Evolutionary conservation across 192 early-diverging fungal species (phyloP), one percentile per base, ranked within the genome.

Genomic region (Thoreauomyces humboldtii): DNA sequence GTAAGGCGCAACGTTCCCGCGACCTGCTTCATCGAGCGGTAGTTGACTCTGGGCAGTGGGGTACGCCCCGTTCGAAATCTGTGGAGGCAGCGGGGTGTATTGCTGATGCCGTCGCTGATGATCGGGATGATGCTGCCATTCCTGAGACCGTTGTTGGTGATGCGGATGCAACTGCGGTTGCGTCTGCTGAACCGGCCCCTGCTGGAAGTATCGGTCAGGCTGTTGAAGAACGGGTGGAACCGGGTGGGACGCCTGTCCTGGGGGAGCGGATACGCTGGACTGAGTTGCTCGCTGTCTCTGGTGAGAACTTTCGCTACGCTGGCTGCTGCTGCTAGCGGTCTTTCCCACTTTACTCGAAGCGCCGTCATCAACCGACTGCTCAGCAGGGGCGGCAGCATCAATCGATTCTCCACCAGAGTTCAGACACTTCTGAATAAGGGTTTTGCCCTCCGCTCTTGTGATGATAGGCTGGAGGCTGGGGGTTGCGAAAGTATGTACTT

Each of bases 401-500:
- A 21, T 29, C 37, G 51, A 38, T 61, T 96, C n/a, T n/a, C n/a
- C 93, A n/a, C 89, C 87, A 15, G 91, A 86, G 77, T 93, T 93
- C 56, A 96, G 79, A 70, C 94, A 96, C 4, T 85, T 78, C 72
- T 96, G 94, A 72, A 96, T 96, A 44, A 95, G 78, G 59, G 90
- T 91, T 73, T 95, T 57, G 48, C 92, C 94, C 65, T 95, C 90
- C 9, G 89, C 77, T 74, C 93, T 89, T 22, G 92, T 92, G 59
- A 96, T 92, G 22, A 96, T 80, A 7, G 93, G 92, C 73, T 94
- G 92, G 46, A 96, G 82, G 77, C 93, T 94, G 34, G 89, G 89
- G 24, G 94, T 96, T 6, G 94, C 92, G 72, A 94, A 95, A 15
- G 92, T 95, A 75, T 95, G 95, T 9, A 96, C 93, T 37, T 94